Evolutionary conservation across 345 rosid genomes (phyloP).

Genomic region (Schrenkiella parvula): DNA sequence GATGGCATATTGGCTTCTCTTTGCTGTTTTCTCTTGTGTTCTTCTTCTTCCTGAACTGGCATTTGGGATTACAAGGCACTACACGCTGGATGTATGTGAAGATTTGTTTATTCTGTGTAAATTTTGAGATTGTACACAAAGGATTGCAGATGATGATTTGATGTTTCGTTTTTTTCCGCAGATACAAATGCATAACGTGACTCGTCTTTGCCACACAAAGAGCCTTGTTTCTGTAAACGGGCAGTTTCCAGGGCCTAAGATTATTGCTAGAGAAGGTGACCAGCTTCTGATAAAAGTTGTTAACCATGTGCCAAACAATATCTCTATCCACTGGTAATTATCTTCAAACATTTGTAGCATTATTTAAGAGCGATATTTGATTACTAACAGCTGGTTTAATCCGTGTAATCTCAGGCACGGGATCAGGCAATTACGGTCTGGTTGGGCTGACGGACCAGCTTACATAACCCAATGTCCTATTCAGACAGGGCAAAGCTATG

Average conservation of each 20-base stretch:
- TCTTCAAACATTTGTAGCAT: neutral
- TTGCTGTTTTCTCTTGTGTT: slow-evolving; percentile 35
- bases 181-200: slow-evolving; percentile 60
- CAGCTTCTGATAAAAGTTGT: slow-evolving; percentile 56
- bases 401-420: slow-evolving; percentile 55
- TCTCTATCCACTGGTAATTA: slow-evolving; percentile 65
- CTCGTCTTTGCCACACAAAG: slow-evolving; percentile 67
- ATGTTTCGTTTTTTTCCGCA: slow-evolving; percentile 13
- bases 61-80: slow-evolving; percentile 64
- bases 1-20: slow-evolving; percentile 23
- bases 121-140: neutral
- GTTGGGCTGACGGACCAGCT: slow-evolving; percentile 87
- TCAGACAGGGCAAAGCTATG: slow-evolving; percentile 58
- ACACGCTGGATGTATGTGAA: slow-evolving; percentile 58
- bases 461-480: slow-evolving; percentile 77
- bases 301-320: slow-evolving; percentile 63
- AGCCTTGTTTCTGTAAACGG: slow-evolving; percentile 73
- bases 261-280: slow-evolving; percentile 75
- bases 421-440: slow-evolving; percentile 54
- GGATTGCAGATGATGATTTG: neutral
- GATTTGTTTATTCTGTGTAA: neutral
- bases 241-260: slow-evolving; percentile 60
- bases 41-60: slow-evolving; percentile 39
- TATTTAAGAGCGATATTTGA: neutral
- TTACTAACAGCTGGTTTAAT: slow-evolving; percentile 11